Conservation (phyloP, 2,329 filamentous ascomycete genomes). For the Daldinia sp. region DNA sequence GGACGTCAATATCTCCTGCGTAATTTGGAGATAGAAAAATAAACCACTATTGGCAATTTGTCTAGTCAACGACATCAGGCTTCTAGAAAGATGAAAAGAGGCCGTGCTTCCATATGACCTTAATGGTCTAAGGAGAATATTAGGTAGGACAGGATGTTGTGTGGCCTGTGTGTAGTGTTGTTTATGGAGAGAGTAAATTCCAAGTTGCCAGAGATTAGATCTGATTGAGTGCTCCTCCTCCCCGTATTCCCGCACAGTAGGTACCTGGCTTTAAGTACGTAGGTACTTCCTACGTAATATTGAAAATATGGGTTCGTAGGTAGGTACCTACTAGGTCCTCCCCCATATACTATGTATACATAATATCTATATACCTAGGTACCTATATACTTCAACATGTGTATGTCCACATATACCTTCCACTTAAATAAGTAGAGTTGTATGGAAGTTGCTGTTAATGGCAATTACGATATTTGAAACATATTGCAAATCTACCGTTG, state of each 20-base stretch:
- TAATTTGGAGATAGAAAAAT: constrained; percentile 42
- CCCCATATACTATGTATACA: too few species aligned
- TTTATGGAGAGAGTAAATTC: background rate
- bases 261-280: too few species aligned
- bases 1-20: constrained; percentile 42
- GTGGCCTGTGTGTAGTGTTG: background rate
- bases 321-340: background rate
- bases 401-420: too few species aligned
- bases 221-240: background rate
- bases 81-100: constrained; percentile 36
- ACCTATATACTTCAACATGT: background rate
- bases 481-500: constrained; percentile 16
- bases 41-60: constrained; percentile 30
- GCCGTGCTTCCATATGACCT: constrained; percentile 11
- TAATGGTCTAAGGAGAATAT: background rate
- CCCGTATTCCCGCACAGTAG: too few species aligned
- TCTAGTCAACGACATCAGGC: constrained; percentile 35
- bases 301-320: too few species aligned
- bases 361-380: background rate
- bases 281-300: background rate
- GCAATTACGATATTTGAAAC: constrained; percentile 20
- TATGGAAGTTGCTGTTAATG: background rate
- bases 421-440: background rate
- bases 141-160: background rate
- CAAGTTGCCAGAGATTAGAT: background rate